Evolutionary conservation across 768 basidiomycete genomes (phyloP), one percentile per base, ranked within the genome.

Genomic region (Clitopilus hobsonii): DNA sequence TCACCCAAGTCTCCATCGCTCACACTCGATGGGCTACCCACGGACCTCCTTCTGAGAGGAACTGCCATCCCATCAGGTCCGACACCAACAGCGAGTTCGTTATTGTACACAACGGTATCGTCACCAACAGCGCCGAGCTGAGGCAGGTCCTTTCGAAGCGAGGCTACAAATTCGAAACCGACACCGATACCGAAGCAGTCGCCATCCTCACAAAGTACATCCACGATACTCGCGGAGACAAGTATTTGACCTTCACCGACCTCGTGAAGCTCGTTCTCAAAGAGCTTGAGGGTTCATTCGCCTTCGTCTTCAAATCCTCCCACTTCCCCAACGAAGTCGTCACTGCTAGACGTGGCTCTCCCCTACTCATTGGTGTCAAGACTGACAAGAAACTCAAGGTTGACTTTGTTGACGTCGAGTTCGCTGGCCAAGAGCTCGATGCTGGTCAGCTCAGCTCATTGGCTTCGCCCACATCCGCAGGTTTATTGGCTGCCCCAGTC

Each of bases 11-110:
- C 45, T 94, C 93, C 32, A 98, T 99, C 72, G 96, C 96, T 11
- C 97, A 99, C 75, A 99, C 97, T 11, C 91, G 97, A 61, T 99
- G 97, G 97, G 97, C 97, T 1, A 99, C 97, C 18, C 97, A 99
- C 67, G 97, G 97, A 30, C 83, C 86, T 18, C 95, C 94, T 20
- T 89, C 87, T 3, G 80, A 84, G 52, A 70, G 80, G 63, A 99
- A 99, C 74, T 98, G 96, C 74, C 97, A 99, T 71, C 97, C 97
- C 53, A 84, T 97, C 64, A 86, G 86, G 64, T 91, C 89, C 14
- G 94, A 96, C 64, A 74, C 82, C 23, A 77, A 70, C 53, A 76
- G 81, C 56, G 94, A 98, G 65, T 98, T 99, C 75, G 84, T 86
- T 56, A 74, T 98, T 62, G 95, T 99, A 24, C 97, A 99, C 82